Conservation (phyloP, 345 rosid genomes). For the Turnera subulata region DNA sequence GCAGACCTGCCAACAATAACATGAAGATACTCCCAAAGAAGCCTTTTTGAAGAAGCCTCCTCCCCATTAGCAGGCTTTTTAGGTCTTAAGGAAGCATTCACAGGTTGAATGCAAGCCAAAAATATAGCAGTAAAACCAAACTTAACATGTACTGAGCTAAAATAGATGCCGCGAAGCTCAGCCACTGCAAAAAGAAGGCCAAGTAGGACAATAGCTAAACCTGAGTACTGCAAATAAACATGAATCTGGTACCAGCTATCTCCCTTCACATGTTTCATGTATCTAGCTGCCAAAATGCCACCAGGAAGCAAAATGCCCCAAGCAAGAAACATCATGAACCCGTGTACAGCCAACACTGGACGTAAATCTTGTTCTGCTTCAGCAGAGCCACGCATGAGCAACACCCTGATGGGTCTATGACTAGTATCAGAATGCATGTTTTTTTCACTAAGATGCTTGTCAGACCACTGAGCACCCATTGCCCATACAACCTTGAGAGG, state of each 20-base stretch:
- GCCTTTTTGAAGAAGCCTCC: conserved; percentile 41
- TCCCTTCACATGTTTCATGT: conserved; percentile 88
- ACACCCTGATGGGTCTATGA: conserved; percentile 78
- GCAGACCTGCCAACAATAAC: conserved; percentile 65
- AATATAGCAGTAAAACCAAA: conserved; percentile 68
- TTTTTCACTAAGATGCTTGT: conserved; percentile 61
- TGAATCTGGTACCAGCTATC: conserved; percentile 93
- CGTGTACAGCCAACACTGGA: conserved; percentile 91
- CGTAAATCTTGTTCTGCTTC: conserved; percentile 92
- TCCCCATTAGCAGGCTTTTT: conserved; percentile 60
- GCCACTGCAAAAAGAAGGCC: conserved; percentile 92
- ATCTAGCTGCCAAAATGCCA: conserved; percentile 81
- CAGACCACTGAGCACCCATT: conserved; percentile 88
- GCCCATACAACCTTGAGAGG: conserved; percentile 94
- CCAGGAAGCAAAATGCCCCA: conserved; percentile 97
- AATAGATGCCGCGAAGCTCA: conserved; percentile 71
- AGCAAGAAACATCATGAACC: conserved; percentile 99
- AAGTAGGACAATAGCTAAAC: conserved; percentile 73
- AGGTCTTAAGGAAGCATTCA: conserved; percentile 82
- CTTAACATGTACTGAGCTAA: conserved; percentile 74
- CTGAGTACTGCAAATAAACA: conserved; percentile 86
- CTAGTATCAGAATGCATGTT: conserved; percentile 93
- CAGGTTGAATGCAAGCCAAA: conserved; percentile 74
- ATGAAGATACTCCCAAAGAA: conserved; percentile 84
- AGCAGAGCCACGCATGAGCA: conserved; percentile 75